phyloP scores from a whole-genome alignment of 257 asterid genomes.

The Solanum paucissectum region DNA sequence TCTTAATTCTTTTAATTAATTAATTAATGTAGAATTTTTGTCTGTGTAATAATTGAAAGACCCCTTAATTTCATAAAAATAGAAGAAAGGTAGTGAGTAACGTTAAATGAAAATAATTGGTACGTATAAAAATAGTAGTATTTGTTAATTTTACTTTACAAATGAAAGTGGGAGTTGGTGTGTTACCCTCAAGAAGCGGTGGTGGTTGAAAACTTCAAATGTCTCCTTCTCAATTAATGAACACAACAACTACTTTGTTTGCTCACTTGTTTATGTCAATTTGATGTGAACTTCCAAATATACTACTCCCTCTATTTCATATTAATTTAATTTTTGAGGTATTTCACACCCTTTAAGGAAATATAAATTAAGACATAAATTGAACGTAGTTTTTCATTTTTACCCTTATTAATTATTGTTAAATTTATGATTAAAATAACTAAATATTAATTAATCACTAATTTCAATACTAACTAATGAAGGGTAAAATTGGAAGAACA shows the following conservation, averaged over 20 bases:
- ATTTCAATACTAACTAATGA: too few species aligned
- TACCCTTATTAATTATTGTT: too few species aligned
- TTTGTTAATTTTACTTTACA: slow-evolving; percentile 8
- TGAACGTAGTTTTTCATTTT: too few species aligned
- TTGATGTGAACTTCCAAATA: slow-evolving; percentile 1
- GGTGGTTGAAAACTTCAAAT: slow-evolving; percentile 16
- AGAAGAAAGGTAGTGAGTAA: not conserved
- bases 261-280: slow-evolving; percentile 16
- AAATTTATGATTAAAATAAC: too few species aligned
- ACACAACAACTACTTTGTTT: not conserved
- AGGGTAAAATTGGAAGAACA: too few species aligned
- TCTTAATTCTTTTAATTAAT: not conserved
- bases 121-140: not conserved
- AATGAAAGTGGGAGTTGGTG: slow-evolving; percentile 12
- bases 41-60: not conserved
- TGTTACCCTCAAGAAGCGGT: slow-evolving; percentile 6
- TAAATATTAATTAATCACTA: too few species aligned
- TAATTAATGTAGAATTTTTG: not conserved
- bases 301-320: not conserved
- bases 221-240: not conserved
- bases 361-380: too few species aligned
- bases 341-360: too few species aligned
- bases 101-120: not conserved
- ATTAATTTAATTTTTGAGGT: not conserved
- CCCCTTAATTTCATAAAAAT: not conserved